Evolutionary conservation across 805 yeast species (phyloP).

Genomic region (Metschnikowia similis): DNA sequence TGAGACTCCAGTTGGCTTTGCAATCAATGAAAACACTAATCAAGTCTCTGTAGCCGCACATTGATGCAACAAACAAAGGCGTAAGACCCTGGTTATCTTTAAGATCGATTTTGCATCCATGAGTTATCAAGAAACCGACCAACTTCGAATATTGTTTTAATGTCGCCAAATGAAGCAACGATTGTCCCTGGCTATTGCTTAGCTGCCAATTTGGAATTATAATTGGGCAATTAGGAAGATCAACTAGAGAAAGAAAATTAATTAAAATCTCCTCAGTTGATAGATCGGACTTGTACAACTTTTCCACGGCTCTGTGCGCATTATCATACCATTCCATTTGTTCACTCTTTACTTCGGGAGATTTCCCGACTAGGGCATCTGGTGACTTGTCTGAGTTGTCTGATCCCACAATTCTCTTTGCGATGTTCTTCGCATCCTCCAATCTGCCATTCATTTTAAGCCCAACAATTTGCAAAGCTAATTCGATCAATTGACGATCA

Average conservation of each 20-base stretch:
- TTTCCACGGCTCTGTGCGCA: slow-evolving; percentile 49
- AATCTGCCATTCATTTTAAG: slow-evolving; percentile 92
- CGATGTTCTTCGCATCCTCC: slow-evolving; percentile 93
- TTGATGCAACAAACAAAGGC: slow-evolving; percentile 82
- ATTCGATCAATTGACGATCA: slow-evolving; percentile 88
- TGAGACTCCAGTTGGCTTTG: slow-evolving; percentile 54
- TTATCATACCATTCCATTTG: slow-evolving; percentile 47
- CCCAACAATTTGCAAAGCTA: slow-evolving; percentile 95
- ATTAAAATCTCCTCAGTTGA: slow-evolving; percentile 49
- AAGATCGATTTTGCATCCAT: slow-evolving; percentile 60
- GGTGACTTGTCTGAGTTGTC: slow-evolving; percentile 23
- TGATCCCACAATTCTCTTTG: slow-evolving; percentile 81
- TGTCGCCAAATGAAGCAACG: slow-evolving; percentile 81
- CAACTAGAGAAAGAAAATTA: slow-evolving; percentile 54
- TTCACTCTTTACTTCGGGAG: slow-evolving; percentile 17
- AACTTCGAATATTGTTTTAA: slow-evolving; percentile 66
- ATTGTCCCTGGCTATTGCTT: slow-evolving; percentile 79
- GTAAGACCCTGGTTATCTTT: slow-evolving; percentile 80
- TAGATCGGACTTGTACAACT: slow-evolving; percentile 40
- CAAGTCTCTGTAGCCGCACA: slow-evolving; percentile 66
- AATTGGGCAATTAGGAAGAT: slow-evolving; percentile 58
- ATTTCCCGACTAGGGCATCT: slow-evolving; percentile 1
- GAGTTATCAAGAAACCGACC: slow-evolving; percentile 61
- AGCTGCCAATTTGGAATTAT: slow-evolving; percentile 73
- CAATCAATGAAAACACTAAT: slow-evolving; percentile 59